phyloP scores from a whole-genome alignment of 768 basidiomycete species.

The Baorangia bicolor region DNA sequence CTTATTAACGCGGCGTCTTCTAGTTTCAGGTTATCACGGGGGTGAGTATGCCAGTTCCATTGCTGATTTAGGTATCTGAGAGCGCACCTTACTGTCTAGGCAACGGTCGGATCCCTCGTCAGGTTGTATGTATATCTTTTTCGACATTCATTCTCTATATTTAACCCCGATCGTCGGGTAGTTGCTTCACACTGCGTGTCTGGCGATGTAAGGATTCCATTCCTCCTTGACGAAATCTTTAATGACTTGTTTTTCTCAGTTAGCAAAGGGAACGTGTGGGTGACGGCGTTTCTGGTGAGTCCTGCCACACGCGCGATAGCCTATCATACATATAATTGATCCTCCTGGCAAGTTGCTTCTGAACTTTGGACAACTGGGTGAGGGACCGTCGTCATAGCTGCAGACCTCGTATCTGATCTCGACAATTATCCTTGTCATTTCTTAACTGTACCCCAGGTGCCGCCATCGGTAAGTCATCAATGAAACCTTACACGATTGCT shows the following conservation, averaged over 20 bases:
- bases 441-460: constrained; percentile 26
- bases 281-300: constrained; percentile 49
- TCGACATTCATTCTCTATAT: background rate
- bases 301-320: background rate
- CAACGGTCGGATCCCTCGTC: constrained; percentile 54
- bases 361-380: constrained; percentile 51
- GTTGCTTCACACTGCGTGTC: constrained; percentile 58
- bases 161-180: constrained; percentile 19
- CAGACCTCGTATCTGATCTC: background rate
- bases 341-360: constrained; percentile 40
- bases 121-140: constrained; percentile 44
- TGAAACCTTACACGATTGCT: background rate
- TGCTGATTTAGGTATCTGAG: constrained; percentile 3
- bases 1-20: background rate
- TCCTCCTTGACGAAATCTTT: background rate
- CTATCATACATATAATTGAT: background rate
- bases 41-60: constrained; percentile 20
- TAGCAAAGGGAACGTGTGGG: constrained; percentile 48
- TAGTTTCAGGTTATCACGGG: constrained; percentile 47
- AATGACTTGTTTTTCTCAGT: constrained; percentile 36
- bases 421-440: background rate
- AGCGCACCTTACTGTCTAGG: constrained; percentile 31
- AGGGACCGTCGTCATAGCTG: constrained; percentile 8
- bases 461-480: constrained; percentile 37
- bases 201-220: constrained; percentile 53